phyloP scores from a whole-genome alignment of 495 filamentous ascomycete genomes.

The Xylaria venustula region DNA sequence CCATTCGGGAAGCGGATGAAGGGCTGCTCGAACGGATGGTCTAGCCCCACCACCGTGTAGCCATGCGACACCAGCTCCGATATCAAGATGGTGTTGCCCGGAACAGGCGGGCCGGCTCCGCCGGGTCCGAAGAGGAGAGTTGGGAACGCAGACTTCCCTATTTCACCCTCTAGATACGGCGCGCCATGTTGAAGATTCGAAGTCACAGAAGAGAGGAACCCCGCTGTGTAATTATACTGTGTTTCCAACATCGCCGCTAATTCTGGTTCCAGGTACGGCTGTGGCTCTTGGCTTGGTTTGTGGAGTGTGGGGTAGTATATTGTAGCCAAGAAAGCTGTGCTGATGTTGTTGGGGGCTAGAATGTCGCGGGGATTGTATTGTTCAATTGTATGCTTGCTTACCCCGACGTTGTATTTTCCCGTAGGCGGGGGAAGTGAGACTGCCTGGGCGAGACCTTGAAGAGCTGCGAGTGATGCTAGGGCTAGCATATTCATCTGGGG shows the following conservation, averaged over 20 bases:
- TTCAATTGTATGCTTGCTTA: constrained; percentile 18
- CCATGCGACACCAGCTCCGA: constrained; percentile 49
- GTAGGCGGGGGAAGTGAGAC: constrained; percentile 17
- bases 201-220: constrained; percentile 20
- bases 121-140: constrained; percentile 27
- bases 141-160: not conserved
- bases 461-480: not conserved
- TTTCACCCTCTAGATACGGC: constrained; percentile 9
- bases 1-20: constrained; percentile 53
- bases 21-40: constrained; percentile 47
- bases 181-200: constrained; percentile 21
- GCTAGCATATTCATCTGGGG: not conserved
- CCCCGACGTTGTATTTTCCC: constrained; percentile 22
- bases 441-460: not conserved
- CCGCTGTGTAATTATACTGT: constrained; percentile 19
- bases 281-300: constrained; percentile 7
- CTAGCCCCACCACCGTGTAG: constrained; percentile 47
- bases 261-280: constrained; percentile 25
- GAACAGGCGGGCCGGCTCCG: constrained; percentile 26
- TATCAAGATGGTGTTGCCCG: constrained; percentile 35
- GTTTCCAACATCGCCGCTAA: constrained; percentile 17
- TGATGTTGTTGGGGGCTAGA: constrained; percentile 26
- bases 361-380: constrained; percentile 20
- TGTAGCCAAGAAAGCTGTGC: constrained; percentile 25
- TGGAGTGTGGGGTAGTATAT: constrained; percentile 29